These are phyloP conservation scores for Dichotomocladium elegans DNA, from an alignment of 371 early-diverging fungal genomes.

Conservation along the genomic window DNA sequence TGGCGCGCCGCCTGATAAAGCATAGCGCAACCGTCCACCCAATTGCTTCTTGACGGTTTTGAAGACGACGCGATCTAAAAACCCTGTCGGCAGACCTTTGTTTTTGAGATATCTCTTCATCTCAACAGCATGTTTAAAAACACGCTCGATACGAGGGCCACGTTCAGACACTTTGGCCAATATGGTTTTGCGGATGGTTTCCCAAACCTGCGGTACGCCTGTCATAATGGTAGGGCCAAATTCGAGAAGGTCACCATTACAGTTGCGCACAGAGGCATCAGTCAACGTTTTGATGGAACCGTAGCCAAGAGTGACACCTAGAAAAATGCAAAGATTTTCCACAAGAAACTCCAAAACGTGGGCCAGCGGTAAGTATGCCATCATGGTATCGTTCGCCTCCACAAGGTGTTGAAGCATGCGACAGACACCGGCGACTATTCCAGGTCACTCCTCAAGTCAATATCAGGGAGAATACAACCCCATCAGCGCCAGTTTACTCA, in stretches of 20 bases:
- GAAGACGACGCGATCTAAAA: slow-evolving; percentile 71
- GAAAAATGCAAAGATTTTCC: slow-evolving; percentile 60
- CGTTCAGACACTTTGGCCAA: slow-evolving; percentile 43
- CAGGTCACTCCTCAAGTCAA: no score
- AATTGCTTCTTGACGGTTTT: slow-evolving; percentile 64
- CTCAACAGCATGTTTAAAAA: slow-evolving; percentile 55
- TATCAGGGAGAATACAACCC: not conserved
- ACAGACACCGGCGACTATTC: slow-evolving; percentile 54
- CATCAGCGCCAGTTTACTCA: slow-evolving; percentile 48
- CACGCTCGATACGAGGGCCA: slow-evolving; percentile 15
- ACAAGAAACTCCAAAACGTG: slow-evolving; percentile 84
- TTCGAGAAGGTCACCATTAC: slow-evolving; percentile 73
- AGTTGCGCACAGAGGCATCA: slow-evolving; percentile 80
- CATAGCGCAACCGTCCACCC: slow-evolving; percentile 73
- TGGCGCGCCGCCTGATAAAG: slow-evolving; percentile 86
- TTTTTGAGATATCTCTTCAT: slow-evolving; percentile 52
- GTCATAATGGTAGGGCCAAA: slow-evolving; percentile 81
- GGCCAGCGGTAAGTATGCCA: slow-evolving; percentile 94
- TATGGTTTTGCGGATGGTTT: slow-evolving; percentile 74
- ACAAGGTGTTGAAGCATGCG: slow-evolving; percentile 35
- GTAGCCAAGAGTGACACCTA: slow-evolving; percentile 77
- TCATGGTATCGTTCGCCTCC: slow-evolving; percentile 54
- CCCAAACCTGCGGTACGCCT: slow-evolving; percentile 86
- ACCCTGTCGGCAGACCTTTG: slow-evolving; percentile 49
- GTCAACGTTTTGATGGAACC: slow-evolving; percentile 77